Evolutionary conservation across 441 rosid genomes (phyloP).

Genomic region (Biscutella laevigata): DNA sequence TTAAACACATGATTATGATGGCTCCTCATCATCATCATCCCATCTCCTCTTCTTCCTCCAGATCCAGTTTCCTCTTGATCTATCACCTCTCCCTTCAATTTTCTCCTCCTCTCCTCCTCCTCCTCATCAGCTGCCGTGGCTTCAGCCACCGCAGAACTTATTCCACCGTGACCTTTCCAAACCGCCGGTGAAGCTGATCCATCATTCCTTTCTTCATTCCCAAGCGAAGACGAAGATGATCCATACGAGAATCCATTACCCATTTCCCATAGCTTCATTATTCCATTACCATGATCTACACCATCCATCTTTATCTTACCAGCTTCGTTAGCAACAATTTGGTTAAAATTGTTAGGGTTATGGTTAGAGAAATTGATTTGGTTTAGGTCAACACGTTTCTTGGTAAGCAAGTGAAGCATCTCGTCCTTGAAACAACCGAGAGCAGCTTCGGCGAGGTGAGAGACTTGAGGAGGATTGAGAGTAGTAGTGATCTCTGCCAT

Average conservation of each 20-base stretch:
- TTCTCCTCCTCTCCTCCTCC: conserved; percentile 28
- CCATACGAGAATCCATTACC: conserved; percentile 28
- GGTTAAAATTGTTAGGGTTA: conserved; percentile 14
- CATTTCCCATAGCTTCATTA: conserved; percentile 30
- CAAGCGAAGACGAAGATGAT: conserved; percentile 26
- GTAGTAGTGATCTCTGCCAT: conserved; percentile 97
- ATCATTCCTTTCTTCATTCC: conserved; percentile 27
- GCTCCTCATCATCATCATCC: conserved; percentile 18
- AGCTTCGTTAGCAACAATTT: conserved; percentile 14
- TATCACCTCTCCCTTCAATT: conserved; percentile 23
- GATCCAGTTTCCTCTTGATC: conserved; percentile 25
- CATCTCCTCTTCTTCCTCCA: conserved; percentile 22
- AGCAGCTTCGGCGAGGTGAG: conserved; percentile 88
- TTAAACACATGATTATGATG: conserved; percentile 25
- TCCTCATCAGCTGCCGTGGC: conserved; percentile 18
- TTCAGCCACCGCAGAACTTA: conserved; percentile 22
- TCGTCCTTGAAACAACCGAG: conserved; percentile 95
- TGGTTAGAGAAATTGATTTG: conserved; percentile 42
- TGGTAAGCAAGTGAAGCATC: conserved; percentile 94
- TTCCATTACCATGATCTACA: conserved; percentile 17
- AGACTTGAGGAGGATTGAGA: conserved; percentile 81
- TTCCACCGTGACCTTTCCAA: conserved; percentile 28
- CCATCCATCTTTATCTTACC: conserved; percentile 25
- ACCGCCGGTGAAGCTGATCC: conserved; percentile 24
- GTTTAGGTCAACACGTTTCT: conserved; percentile 78